Percentiles rank a stretch among this genome's conserved stretches.
Conservation (phyloP, 768 basidiomycete genomes). For the Hysterangium stoloniferum region DNA sequence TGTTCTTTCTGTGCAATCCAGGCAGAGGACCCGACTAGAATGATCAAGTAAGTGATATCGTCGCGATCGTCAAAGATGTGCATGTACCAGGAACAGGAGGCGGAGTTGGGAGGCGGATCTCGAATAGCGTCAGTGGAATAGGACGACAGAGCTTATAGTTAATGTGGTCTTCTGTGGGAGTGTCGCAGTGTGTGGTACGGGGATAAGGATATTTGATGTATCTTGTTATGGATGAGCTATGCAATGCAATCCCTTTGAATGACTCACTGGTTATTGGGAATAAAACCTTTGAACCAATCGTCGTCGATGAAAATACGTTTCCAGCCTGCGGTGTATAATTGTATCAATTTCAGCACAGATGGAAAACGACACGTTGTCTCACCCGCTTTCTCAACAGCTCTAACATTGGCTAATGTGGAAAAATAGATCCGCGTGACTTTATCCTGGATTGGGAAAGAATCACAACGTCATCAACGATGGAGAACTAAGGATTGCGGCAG, state of each 20-base stretch:
- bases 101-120: slow-evolving; percentile 21
- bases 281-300: slow-evolving; percentile 36
- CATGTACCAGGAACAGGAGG: slow-evolving; percentile 26
- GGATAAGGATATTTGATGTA: slow-evolving; percentile 35
- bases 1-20: slow-evolving; percentile 15
- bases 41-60: not conserved
- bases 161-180: slow-evolving; percentile 33
- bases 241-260: not conserved
- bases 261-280: slow-evolving; percentile 27
- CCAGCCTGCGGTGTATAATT: slow-evolving; percentile 33
- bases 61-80: not conserved
- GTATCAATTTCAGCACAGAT: not conserved
- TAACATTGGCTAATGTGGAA: slow-evolving; percentile 32
- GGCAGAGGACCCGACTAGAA: slow-evolving; percentile 14
- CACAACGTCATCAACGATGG: not conserved
- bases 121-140: slow-evolving; percentile 27
- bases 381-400: slow-evolving; percentile 45
- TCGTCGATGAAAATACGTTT: slow-evolving; percentile 36
- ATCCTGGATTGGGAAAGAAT: slow-evolving; percentile 22
- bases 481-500: not conserved
- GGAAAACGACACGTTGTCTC: slow-evolving; percentile 13
- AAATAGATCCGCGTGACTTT: slow-evolving; percentile 36
- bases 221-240: too few species aligned
- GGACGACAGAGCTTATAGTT: slow-evolving; percentile 30
- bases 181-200: slow-evolving; percentile 27